Evolutionary conservation across 1,284 basidiomycete genomes (phyloP).

Genomic region (Meira nashicola): DNA sequence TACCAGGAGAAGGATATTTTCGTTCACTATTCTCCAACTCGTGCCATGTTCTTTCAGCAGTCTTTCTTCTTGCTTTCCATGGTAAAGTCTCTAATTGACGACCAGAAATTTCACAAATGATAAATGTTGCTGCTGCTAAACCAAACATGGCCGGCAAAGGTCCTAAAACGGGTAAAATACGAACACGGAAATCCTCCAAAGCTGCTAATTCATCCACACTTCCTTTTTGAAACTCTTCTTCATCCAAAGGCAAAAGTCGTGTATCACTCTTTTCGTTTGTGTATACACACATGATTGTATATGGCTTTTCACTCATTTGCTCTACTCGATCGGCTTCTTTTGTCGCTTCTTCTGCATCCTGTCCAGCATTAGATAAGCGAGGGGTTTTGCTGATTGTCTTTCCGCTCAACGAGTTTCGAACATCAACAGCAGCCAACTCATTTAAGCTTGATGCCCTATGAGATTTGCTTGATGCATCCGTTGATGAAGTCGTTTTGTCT

Average conservation of each 20-base stretch:
- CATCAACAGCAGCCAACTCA: slow-evolving; percentile 6
- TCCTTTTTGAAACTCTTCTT: slow-evolving; percentile 83
- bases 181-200: slow-evolving; percentile 87
- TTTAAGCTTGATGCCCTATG: slow-evolving; percentile 2
- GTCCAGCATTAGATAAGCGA: not conserved
- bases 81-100: slow-evolving; percentile 45
- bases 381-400: not conserved
- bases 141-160: slow-evolving; percentile 52
- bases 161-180: slow-evolving; percentile 70
- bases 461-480: not conserved
- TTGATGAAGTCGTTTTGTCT: not conserved
- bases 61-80: slow-evolving; percentile 40
- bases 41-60: slow-evolving; percentile 33
- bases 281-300: slow-evolving; percentile 62
- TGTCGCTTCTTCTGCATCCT: slow-evolving; percentile 4
- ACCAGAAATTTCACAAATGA: slow-evolving; percentile 47
- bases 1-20: slow-evolving; percentile 16
- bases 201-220: slow-evolving; percentile 82
- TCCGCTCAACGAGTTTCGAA: not conserved
- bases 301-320: not conserved
- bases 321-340: not conserved
- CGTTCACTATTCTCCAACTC: slow-evolving; percentile 26
- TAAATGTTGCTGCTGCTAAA: slow-evolving; percentile 44
- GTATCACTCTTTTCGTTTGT: slow-evolving; percentile 82
- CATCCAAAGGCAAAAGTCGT: slow-evolving; percentile 79